phyloP scores from a whole-genome alignment of 805 yeast genomes.

The Suhomyces canberraensis region DNA sequence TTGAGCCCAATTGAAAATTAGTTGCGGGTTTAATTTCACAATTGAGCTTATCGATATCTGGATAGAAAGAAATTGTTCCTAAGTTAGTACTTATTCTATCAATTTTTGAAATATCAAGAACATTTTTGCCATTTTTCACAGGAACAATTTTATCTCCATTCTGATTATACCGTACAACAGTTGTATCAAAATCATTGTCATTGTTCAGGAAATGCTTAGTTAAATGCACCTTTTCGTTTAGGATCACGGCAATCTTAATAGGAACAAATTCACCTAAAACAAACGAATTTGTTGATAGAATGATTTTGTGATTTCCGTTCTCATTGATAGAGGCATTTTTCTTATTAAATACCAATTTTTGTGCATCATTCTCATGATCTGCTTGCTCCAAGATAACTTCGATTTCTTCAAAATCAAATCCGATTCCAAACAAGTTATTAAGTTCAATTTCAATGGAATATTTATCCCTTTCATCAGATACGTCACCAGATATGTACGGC shows the following conservation, averaged over 20 bases:
- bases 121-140: background rate
- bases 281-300: conserved; percentile 24
- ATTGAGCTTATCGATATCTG: conserved; percentile 20
- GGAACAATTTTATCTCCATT: background rate
- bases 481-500: conserved; percentile 35
- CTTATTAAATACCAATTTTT: background rate
- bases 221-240: conserved; percentile 18
- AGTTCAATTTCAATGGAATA: conserved; percentile 36
- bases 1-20: conserved; percentile 25
- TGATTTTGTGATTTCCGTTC: conserved; percentile 11
- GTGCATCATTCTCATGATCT: background rate
- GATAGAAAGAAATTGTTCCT: conserved; percentile 12
- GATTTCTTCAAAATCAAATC: conserved; percentile 19
- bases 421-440: conserved; percentile 25
- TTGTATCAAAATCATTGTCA: conserved; percentile 5
- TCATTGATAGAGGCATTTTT: conserved; percentile 11
- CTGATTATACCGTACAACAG: conserved; percentile 6
- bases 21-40: conserved; percentile 25
- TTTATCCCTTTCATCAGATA: conserved; percentile 22
- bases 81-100: background rate
- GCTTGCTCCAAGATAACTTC: conserved; percentile 17
- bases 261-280: conserved; percentile 33
- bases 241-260: conserved; percentile 11
- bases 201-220: conserved; percentile 12
- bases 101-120: background rate